These are phyloP conservation scores for Exidia glandulosa DNA, from an alignment of 768 basidiomycete genomes.

Conservation along the genomic window DNA sequence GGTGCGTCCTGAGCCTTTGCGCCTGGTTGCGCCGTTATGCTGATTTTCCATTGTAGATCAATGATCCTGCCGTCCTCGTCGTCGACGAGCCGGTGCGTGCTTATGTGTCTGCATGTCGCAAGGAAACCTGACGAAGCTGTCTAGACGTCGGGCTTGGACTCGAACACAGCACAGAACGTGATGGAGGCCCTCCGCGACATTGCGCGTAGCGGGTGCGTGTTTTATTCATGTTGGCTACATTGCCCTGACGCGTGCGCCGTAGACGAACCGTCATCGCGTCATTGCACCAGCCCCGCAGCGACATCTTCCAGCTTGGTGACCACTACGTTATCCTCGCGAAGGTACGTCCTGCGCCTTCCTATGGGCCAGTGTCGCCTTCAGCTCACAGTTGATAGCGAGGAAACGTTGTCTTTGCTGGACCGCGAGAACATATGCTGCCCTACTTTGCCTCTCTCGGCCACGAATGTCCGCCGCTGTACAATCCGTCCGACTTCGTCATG, in stretches of 20 bases:
- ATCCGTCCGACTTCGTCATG: constrained; percentile 31
- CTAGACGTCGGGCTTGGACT: constrained; percentile 30
- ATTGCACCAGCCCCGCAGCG: constrained; percentile 21
- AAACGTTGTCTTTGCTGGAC: constrained; percentile 13
- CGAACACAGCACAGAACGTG: constrained; percentile 33
- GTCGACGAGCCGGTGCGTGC: constrained; percentile 20
- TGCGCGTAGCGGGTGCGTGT: constrained; percentile 20
- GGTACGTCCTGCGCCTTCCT: background rate
- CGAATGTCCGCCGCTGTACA: constrained; percentile 23
- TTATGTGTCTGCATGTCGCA: background rate
- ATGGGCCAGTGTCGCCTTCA: background rate
- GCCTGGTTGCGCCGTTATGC: constrained; percentile 1
- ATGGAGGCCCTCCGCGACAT: constrained; percentile 32
- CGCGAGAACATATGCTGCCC: constrained; percentile 17
- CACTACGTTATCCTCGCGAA: constrained; percentile 15
- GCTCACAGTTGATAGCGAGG: constrained; percentile 5
- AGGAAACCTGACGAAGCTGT: constrained; percentile 5
- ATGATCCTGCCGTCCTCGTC: constrained; percentile 27
- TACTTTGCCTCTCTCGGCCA: constrained; percentile 26
- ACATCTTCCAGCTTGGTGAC: constrained; percentile 17
- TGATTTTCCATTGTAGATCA: constrained; percentile 9
- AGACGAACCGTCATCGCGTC: constrained; percentile 27
- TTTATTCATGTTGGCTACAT: background rate
- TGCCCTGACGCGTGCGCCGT: background rate
- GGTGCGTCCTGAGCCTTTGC: constrained; percentile 1